Percentiles rank a stretch among this genome's conserved stretches.
phyloP scores from a whole-genome alignment of 2,329 filamentous ascomycete genomes.

The Arthrobotrys sinensis region DNA sequence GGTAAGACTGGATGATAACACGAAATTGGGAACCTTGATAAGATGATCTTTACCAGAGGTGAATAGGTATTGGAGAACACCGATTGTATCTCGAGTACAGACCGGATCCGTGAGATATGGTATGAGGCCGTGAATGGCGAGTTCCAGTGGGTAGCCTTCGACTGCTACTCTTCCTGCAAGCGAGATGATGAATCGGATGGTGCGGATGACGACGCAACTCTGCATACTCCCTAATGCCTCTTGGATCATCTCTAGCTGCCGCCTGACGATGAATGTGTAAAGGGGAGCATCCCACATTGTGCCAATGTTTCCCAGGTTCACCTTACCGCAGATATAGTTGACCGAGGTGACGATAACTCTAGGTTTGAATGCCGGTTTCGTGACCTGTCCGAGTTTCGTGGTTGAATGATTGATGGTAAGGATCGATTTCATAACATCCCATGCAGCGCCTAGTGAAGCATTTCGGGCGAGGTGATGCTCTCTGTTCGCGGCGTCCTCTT shows the following conservation, averaged over 20 bases:
- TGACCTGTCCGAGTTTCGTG: slow-evolving; percentile 78
- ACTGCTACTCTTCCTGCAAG: slow-evolving; percentile 82
- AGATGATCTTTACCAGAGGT: slow-evolving; percentile 78
- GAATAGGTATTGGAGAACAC: slow-evolving; percentile 87
- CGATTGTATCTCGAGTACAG: slow-evolving; percentile 91
- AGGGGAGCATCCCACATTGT: slow-evolving; percentile 77
- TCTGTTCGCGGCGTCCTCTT: slow-evolving; percentile 76
- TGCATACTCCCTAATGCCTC: slow-evolving; percentile 87
- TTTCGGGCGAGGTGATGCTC: slow-evolving; percentile 57
- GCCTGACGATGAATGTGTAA: slow-evolving; percentile 81
- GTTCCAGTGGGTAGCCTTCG: slow-evolving; percentile 86
- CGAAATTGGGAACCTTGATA: slow-evolving; percentile 77
- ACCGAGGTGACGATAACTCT: slow-evolving; percentile 83
- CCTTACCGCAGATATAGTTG: slow-evolving; percentile 78
- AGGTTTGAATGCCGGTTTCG: slow-evolving; percentile 88
- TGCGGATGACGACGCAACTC: slow-evolving; percentile 87
- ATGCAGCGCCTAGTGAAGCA: slow-evolving; percentile 66
- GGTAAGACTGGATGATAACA: slow-evolving; percentile 84
- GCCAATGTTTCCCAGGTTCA: slow-evolving; percentile 54
- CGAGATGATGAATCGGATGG: slow-evolving; percentile 84
- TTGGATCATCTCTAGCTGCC: slow-evolving; percentile 84
- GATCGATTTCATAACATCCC: slow-evolving; percentile 78
- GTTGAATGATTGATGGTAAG: slow-evolving; percentile 77
- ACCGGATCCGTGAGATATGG: slow-evolving; percentile 85
- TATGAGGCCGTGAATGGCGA: slow-evolving; percentile 85